A percentile compares a stretch with the other conserved stretches of the same genome.
phyloP scores from a whole-genome alignment of 2,329 filamentous ascomycete genomes.

The Aureobasidium mangrovei region DNA sequence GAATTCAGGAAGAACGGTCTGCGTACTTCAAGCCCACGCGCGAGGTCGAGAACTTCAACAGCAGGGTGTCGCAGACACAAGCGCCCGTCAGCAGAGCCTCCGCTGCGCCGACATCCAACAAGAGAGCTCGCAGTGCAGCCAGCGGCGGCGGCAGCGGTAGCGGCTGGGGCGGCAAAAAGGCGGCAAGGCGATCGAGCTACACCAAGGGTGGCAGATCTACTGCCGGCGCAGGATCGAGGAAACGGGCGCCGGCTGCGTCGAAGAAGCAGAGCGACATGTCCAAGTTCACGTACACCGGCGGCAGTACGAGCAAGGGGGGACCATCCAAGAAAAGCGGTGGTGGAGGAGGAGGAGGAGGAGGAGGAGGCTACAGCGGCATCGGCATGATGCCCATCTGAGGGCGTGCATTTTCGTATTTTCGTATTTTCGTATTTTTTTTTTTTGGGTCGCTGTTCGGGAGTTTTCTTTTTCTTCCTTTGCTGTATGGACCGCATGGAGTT shows the following conservation, averaged over 20 bases:
- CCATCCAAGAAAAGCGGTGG: not conserved
- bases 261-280: constrained; percentile 1
- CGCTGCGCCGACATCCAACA: constrained; percentile 1
- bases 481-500: not conserved
- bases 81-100: not conserved
- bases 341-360: constrained; percentile 2
- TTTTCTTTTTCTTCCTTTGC: not conserved
- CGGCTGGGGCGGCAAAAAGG: constrained; percentile 10
- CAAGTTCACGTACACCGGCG: constrained; percentile 1
- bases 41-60: constrained; percentile 24
- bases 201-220: constrained; percentile 4
- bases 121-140: not conserved
- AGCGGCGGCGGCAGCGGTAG: not conserved
- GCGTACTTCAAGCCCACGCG: constrained; percentile 20
- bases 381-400: constrained; percentile 32
- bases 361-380: constrained; percentile 23
- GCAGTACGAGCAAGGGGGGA: not conserved
- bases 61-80: constrained; percentile 17
- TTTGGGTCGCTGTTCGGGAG: not conserved
- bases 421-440: not conserved
- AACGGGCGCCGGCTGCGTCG: constrained; percentile 7
- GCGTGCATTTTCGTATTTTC: not conserved
- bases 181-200: constrained; percentile 9
- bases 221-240: constrained; percentile 13
- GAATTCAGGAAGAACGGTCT: constrained; percentile 20